Evolutionary conservation across 2,329 filamentous ascomycete species (phyloP), one percentile per base, ranked within the genome.

Genomic region (Ophiostoma populinum): DNA sequence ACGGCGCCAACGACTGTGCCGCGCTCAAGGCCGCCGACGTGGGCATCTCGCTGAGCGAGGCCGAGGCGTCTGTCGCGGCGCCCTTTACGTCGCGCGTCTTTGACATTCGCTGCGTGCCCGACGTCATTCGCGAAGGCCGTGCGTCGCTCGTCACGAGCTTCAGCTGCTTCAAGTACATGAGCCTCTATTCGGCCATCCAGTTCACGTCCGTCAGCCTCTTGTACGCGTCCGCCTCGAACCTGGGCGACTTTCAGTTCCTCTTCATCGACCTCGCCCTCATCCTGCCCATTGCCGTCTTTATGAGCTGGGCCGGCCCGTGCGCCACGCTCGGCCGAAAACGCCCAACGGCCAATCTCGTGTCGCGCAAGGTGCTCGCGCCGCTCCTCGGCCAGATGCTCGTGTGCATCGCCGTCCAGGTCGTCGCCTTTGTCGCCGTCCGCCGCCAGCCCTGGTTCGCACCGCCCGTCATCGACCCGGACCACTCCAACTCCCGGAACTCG

Each of bases 101-200:
- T 51, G 90, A 98, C 52, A 95, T 98, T 47, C 80, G 80, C 10
- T 98, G 90, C 53, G 87, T 98, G 5, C 79, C 87, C 7, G 77
- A 87, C 49, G 77, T 98, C 43, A 95, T 98, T 42, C 68, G 85
- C 45, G 90, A 98, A 61, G 90, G 90, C 15, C 75, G 92, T 42
- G 87, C 87, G 15, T 82, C 92, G 22, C 67, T 98, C 22, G 86
- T 95, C n/a, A 98, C 90, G 10, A 93, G 85, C 55, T 98, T 98
- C 61, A 92, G 82, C 59, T 98, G 90, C 61, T 98, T 98, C 68
- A 98, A 95, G 61, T 98, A 92, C 58, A 98, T 98, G 92, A 92
- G 81, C 47, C 59, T 98, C 44, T 98, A 98, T 61, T 95, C 86
- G 3, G 87, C 90, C n/a, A 98, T 98, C 45, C 90, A 98, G 55